These are phyloP conservation scores for Crepidotus variabilis DNA, from an alignment of 768 basidiomycete species.

Conservation along the genomic window DNA sequence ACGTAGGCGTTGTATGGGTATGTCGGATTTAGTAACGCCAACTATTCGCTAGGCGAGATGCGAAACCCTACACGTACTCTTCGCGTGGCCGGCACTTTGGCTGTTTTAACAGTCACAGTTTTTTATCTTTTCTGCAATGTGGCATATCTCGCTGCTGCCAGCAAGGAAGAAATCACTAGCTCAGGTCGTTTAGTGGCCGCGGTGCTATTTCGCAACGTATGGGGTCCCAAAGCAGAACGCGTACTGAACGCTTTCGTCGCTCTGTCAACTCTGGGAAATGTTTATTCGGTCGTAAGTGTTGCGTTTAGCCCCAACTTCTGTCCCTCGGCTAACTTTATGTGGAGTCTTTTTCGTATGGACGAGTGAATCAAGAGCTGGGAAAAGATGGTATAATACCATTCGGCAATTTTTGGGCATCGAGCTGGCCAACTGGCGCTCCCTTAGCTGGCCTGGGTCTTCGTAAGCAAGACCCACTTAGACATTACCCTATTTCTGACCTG, in stretches of 20 bases:
- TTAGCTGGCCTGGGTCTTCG: slow-evolving; percentile 52
- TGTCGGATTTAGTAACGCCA: slow-evolving; percentile 63
- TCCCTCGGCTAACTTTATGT: slow-evolving; percentile 27
- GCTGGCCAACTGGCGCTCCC: slow-evolving; percentile 59
- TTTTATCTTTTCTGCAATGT: slow-evolving; percentile 62
- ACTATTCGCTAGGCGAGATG: slow-evolving; percentile 65
- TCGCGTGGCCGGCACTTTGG: slow-evolving; percentile 60
- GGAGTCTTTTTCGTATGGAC: slow-evolving; percentile 26
- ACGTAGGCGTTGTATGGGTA: slow-evolving; percentile 46
- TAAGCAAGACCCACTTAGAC: slow-evolving; percentile 21
- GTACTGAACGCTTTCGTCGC: slow-evolving; percentile 37
- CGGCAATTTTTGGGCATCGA: slow-evolving; percentile 58
- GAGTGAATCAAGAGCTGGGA: slow-evolving; percentile 61
- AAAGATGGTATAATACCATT: slow-evolving; percentile 60
- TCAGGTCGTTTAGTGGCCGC: slow-evolving; percentile 63
- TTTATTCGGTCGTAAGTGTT: slow-evolving; percentile 39
- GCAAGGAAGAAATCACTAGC: slow-evolving; percentile 56
- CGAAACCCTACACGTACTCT: slow-evolving; percentile 60
- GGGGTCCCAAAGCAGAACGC: slow-evolving; percentile 49
- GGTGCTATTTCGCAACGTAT: slow-evolving; percentile 64
- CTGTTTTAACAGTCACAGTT: slow-evolving; percentile 47
- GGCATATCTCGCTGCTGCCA: slow-evolving; percentile 66
- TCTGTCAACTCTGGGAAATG: slow-evolving; percentile 56
- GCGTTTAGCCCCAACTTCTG: slow-evolving; percentile 3
- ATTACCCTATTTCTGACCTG: background rate